phyloP scores from a whole-genome alignment of 78 protist species.

The Dictyostelium brefeldianum region DNA sequence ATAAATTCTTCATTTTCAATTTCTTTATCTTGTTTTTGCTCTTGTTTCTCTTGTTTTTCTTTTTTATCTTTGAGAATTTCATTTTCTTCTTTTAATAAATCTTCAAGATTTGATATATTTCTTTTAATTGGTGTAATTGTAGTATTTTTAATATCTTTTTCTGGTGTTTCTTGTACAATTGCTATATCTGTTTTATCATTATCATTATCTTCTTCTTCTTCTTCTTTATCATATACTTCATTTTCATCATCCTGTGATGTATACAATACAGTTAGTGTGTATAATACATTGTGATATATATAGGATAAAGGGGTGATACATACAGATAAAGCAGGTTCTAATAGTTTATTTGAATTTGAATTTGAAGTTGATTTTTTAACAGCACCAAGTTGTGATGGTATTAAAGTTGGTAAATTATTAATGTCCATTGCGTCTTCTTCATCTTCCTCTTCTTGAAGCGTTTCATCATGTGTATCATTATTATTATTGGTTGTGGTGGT shows the following conservation, averaged over 20 bases:
- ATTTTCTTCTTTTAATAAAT: neutral
- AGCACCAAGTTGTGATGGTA: neutral
- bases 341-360: neutral
- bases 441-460: neutral
- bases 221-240: neutral
- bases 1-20: neutral
- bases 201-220: neutral
- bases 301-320: neutral
- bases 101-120: neutral
- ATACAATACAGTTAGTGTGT: neutral
- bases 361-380: too few species aligned
- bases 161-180: neutral
- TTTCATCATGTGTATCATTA: neutral
- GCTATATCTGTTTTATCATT: neutral
- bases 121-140: neutral
- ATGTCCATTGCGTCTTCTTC: neutral
- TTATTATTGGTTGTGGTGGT: neutral
- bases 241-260: neutral
- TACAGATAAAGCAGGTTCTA: neutral
- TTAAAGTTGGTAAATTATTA: neutral
- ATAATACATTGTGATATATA: too few species aligned
- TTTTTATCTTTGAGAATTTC: neutral
- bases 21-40: neutral
- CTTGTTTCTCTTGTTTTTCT: neutral
- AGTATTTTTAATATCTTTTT: neutral